These are phyloP conservation scores for Exophiala sp. DNA, from an alignment of 2,329 filamentous ascomycete species.

Conservation along the genomic window DNA sequence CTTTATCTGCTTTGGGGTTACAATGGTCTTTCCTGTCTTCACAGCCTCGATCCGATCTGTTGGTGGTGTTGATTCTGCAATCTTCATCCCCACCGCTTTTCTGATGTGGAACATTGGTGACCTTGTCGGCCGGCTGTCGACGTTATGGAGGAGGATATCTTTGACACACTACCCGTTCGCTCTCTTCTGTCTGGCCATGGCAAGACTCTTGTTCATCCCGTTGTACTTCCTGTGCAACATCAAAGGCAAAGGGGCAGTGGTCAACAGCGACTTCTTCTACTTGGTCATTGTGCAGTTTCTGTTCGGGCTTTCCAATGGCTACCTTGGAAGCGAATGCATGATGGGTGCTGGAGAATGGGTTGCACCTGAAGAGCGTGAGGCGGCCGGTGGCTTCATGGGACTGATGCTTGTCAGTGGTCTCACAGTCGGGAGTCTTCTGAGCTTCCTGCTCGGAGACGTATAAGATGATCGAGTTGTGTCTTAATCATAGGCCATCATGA, in stretches of 20 bases:
- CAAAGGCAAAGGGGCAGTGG: conserved; percentile 66
- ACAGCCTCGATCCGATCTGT: conserved; percentile 65
- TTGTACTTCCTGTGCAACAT: conserved; percentile 90
- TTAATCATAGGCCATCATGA: not conserved
- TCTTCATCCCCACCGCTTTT: conserved; percentile 87
- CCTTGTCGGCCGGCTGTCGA: conserved; percentile 68
- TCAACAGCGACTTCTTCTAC: conserved; percentile 85
- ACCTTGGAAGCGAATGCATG: conserved; percentile 83
- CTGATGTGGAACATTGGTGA: conserved; percentile 93
- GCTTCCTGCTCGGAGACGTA: conserved; percentile 64
- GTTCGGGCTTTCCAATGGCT: conserved; percentile 85
- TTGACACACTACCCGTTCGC: conserved; percentile 61
- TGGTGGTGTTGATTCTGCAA: conserved; percentile 59
- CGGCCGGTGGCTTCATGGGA: conserved; percentile 90
- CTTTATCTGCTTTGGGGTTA: conserved; percentile 74
- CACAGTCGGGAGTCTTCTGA: conserved; percentile 80
- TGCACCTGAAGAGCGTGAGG: conserved; percentile 76
- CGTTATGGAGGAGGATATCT: conserved; percentile 54
- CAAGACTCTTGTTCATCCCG: conserved; percentile 69
- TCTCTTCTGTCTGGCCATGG: conserved; percentile 65
- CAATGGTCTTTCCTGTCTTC: conserved; percentile 95
- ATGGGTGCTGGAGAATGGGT: conserved; percentile 84
- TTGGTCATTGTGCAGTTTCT: conserved; percentile 75
- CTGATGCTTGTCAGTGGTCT: conserved; percentile 82
- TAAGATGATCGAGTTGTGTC: conserved; percentile 10